These are phyloP conservation scores for Alternaria gansuensis DNA, from an alignment of 2,329 filamentous ascomycete species.

Conservation along the genomic window DNA sequence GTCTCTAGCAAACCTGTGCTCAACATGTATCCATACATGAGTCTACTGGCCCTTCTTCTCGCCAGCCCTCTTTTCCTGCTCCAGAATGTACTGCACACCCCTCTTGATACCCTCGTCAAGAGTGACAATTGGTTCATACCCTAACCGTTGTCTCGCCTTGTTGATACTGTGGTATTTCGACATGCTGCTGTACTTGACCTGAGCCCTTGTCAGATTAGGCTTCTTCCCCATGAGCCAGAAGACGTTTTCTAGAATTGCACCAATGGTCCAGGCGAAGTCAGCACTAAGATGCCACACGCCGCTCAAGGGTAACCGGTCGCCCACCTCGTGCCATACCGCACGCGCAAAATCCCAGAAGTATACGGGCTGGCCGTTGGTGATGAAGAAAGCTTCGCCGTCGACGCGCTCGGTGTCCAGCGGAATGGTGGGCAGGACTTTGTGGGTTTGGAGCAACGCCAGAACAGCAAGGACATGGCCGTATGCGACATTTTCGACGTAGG, in stretches of 20 bases:
- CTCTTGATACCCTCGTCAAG: slow-evolving; percentile 69
- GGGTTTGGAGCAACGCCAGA: slow-evolving; percentile 59
- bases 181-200: slow-evolving; percentile 74
- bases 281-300: slow-evolving; percentile 56
- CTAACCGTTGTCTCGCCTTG: slow-evolving; percentile 75
- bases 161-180: slow-evolving; percentile 79
- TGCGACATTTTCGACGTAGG: slow-evolving; percentile 62
- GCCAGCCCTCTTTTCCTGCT: slow-evolving; percentile 41
- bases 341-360: slow-evolving; percentile 63
- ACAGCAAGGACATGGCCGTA: slow-evolving; percentile 62
- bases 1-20: neutral
- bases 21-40: neutral
- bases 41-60: slow-evolving; percentile 50
- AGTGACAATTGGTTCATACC: slow-evolving; percentile 72
- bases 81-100: slow-evolving; percentile 55
- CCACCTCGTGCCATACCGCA: slow-evolving; percentile 57
- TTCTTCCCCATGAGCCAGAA: slow-evolving; percentile 57
- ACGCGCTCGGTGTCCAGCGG: slow-evolving; percentile 58
- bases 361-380: slow-evolving; percentile 61
- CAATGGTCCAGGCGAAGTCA: slow-evolving; percentile 55
- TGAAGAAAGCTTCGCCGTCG: slow-evolving; percentile 62
- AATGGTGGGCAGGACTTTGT: slow-evolving; percentile 47
- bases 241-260: slow-evolving; percentile 56
- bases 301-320: slow-evolving; percentile 49
- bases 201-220: slow-evolving; percentile 58